Evolutionary conservation across 2,329 filamentous ascomycete genomes (phyloP).

Genomic region (Thermoascus crustaceus): DNA sequence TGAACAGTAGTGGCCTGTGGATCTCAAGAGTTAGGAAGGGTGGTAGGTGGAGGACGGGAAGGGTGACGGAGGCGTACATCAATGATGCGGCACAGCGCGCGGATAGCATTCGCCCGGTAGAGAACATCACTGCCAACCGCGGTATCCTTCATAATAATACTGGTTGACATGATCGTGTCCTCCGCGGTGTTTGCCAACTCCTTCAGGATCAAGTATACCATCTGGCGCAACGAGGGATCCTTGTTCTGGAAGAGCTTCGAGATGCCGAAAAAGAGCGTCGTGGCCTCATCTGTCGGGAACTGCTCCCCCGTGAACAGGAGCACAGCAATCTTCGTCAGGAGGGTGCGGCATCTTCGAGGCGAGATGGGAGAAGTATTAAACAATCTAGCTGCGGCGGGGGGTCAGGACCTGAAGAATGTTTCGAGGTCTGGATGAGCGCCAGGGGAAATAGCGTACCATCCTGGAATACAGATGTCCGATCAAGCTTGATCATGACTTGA

Average conservation of each 20-base stretch:
- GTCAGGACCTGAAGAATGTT: constrained; percentile 6
- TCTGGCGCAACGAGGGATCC: constrained; percentile 93
- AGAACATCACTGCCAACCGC: constrained; percentile 89
- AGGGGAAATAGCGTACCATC: constrained; percentile 60
- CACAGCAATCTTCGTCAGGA: constrained; percentile 93
- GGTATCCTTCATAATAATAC: constrained; percentile 99
- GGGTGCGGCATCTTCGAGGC: constrained; percentile 92
- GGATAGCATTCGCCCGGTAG: constrained; percentile 91
- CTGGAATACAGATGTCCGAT: constrained; percentile 96
- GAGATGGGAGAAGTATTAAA: constrained; percentile 98
- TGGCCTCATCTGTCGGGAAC: constrained; percentile 95
- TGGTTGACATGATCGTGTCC: constrained; percentile 99
- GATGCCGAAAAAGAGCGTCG: constrained; percentile 96
- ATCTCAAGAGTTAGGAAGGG: constrained; percentile 6
- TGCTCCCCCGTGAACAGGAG: constrained; percentile 94
- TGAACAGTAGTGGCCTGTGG: constrained; percentile 85
- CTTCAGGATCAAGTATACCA: constrained; percentile 98
- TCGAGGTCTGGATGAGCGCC: constrained; percentile 12
- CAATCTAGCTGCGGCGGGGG: constrained; percentile 61
- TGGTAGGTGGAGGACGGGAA: not conserved
- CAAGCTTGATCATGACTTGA: constrained; percentile 87
- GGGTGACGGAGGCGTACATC: constrained; percentile 54
- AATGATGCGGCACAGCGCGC: constrained; percentile 91
- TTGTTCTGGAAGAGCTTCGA: constrained; percentile 99
- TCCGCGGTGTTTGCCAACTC: constrained; percentile 91